These are phyloP conservation scores for Balamuthia mandrillaris DNA, from an alignment of 208 protist genomes.

Conservation along the genomic window DNA sequence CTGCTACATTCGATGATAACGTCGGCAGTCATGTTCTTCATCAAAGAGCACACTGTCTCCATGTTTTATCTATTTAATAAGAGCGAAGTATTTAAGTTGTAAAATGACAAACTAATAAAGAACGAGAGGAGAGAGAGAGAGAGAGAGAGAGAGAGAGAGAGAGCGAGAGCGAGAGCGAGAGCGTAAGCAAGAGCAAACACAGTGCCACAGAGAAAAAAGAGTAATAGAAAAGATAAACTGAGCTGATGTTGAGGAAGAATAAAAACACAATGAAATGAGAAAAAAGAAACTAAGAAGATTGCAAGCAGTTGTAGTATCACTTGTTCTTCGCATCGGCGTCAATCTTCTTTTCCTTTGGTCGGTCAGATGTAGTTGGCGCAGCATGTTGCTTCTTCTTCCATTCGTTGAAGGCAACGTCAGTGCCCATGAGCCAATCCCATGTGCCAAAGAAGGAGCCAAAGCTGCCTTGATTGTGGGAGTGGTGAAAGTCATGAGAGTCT, in stretches of 20 bases:
- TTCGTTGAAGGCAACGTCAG: background rate
- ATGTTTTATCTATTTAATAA: too few relatives aligned
- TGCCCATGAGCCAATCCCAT: constrained; percentile 7
- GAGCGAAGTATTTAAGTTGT: too few relatives aligned
- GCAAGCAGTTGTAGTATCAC: background rate
- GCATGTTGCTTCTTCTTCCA: background rate
- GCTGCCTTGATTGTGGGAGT: constrained; percentile 29
- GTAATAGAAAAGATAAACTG: background rate
- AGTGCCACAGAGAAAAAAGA: background rate
- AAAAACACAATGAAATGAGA: background rate
- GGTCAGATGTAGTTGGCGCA: background rate
- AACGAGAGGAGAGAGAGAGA: too few relatives aligned
- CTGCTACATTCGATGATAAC: too few relatives aligned
- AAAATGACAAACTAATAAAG: too few relatives aligned
- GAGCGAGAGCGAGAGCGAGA: too few relatives aligned
- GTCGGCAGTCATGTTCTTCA: too few relatives aligned
- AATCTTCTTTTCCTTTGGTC: background rate
- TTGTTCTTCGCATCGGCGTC: background rate
- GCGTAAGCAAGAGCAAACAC: too few relatives aligned
- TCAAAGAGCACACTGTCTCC: too few relatives aligned
- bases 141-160: too few relatives aligned
- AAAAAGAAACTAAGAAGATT: background rate
- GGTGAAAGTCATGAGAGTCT: constrained; percentile 8
- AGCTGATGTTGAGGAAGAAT: background rate
- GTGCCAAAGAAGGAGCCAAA: constrained; percentile 7